These are phyloP conservation scores for Ceratobasidium sp. DNA, from an alignment of 1,284 basidiomycete genomes.

Conservation along the genomic window DNA sequence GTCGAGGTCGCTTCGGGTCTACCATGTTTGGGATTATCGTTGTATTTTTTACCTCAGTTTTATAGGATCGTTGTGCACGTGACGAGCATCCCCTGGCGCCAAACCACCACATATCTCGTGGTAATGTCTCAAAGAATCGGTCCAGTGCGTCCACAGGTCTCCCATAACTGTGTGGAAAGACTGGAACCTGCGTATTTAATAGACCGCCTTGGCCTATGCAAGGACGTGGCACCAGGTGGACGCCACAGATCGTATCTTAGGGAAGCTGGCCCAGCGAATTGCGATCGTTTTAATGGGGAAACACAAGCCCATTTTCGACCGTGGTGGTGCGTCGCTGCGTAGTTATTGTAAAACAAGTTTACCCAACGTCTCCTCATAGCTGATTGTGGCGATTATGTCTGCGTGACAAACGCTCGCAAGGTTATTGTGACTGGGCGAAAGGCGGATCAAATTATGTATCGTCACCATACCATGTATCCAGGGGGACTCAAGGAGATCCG, in stretches of 20 bases:
- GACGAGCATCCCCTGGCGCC: neutral
- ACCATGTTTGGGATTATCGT: too few relatives aligned
- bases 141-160: slow-evolving; percentile 7
- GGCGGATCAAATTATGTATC: slow-evolving; percentile 86
- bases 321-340: slow-evolving; percentile 68
- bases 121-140: slow-evolving; percentile 37
- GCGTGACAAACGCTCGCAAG: slow-evolving; percentile 90
- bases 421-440: slow-evolving; percentile 93
- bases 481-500: slow-evolving; percentile 93
- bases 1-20: too few relatives aligned
- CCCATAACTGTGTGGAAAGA: neutral
- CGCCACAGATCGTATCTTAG: slow-evolving; percentile 88
- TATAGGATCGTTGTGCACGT: neutral
- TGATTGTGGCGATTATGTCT: slow-evolving; percentile 97
- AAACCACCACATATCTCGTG: neutral
- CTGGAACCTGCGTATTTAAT: neutral
- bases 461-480: slow-evolving; percentile 92
- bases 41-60: too few relatives aligned
- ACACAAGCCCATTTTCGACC: slow-evolving; percentile 98
- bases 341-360: neutral
- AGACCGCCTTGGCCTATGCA: slow-evolving; percentile 94
- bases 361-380: slow-evolving; percentile 60
- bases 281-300: slow-evolving; percentile 98
- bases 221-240: slow-evolving; percentile 97
- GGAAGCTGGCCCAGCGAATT: slow-evolving; percentile 93